These are phyloP conservation scores for Williopsis jadinii DNA, from an alignment of 1,139 yeast genomes.

Conservation along the genomic window DNA sequence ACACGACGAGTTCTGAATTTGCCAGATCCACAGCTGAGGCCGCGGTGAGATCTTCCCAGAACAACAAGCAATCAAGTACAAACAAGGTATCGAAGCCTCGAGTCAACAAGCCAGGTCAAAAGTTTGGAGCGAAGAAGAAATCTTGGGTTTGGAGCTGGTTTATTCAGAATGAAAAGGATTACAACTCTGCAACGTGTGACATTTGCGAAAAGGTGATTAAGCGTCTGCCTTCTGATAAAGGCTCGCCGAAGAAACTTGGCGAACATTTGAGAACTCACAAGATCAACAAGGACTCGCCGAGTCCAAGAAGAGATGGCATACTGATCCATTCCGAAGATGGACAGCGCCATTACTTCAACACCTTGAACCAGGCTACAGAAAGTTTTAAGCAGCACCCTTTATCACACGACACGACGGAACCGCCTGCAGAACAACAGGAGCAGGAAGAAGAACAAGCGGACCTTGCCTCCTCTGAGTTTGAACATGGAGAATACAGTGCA, in stretches of 20 bases:
- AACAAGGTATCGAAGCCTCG: constrained; percentile 18
- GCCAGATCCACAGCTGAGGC: constrained; percentile 19
- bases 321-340: constrained; percentile 7
- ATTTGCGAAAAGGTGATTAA: constrained; percentile 43
- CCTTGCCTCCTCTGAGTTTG: constrained; percentile 22
- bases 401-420: not conserved
- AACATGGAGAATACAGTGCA: constrained; percentile 33
- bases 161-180: constrained; percentile 40
- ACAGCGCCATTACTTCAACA: constrained; percentile 15
- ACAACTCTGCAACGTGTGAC: constrained; percentile 49
- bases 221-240: constrained; percentile 46
- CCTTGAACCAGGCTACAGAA: constrained; percentile 11
- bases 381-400: constrained; percentile 9
- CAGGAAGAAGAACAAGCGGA: not conserved
- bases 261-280: constrained; percentile 54
- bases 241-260: constrained; percentile 51
- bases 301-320: constrained; percentile 17
- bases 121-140: constrained; percentile 51
- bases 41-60: constrained; percentile 15
- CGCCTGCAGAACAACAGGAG: not conserved
- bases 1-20: constrained; percentile 3
- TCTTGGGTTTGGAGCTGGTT: constrained; percentile 64
- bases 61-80: constrained; percentile 1
- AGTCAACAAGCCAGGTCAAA: constrained; percentile 41
- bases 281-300: constrained; percentile 29